These are phyloP conservation scores for Leccinum incarnatum DNA, from an alignment of 768 basidiomycete genomes.

Conservation along the genomic window DNA sequence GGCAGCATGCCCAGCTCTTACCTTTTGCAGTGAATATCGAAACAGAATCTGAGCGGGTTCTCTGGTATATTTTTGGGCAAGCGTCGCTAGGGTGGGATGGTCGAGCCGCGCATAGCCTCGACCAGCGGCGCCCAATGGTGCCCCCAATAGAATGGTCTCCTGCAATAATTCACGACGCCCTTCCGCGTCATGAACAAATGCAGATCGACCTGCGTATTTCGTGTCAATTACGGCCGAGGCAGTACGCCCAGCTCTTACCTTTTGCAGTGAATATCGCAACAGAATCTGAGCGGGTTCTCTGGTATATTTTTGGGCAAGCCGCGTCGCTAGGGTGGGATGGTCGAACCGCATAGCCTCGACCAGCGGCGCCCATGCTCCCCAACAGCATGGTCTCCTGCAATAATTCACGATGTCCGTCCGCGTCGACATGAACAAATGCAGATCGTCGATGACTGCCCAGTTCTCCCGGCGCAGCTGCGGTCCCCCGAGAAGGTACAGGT, in stretches of 20 bases:
- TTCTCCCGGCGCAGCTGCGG: conserved; percentile 5
- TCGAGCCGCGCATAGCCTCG: conserved; percentile 54
- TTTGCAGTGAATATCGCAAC: conserved; percentile 60
- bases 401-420: conserved; percentile 56
- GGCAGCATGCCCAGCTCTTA: conserved; percentile 18
- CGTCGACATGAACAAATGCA: conserved; percentile 67
- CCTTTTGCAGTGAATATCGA: conserved; percentile 65
- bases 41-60: conserved; percentile 59
- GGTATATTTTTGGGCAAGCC: conserved; percentile 49
- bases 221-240: background rate
- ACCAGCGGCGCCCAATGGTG: background rate
- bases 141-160: too few species aligned
- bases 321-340: conserved; percentile 46
- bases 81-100: conserved; percentile 47
- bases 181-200: too few species aligned
- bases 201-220: too few species aligned
- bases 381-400: conserved; percentile 56
- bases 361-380: conserved; percentile 46
- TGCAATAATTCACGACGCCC: too few species aligned
- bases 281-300: conserved; percentile 60
- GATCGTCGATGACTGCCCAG: conserved; percentile 35
- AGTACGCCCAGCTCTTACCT: conserved; percentile 40
- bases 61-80: conserved; percentile 56
- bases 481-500: conserved; percentile 3
- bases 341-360: conserved; percentile 55